Conservation (phyloP, 495 filamentous ascomycete genomes). For the Neurospora terricola region DNA sequence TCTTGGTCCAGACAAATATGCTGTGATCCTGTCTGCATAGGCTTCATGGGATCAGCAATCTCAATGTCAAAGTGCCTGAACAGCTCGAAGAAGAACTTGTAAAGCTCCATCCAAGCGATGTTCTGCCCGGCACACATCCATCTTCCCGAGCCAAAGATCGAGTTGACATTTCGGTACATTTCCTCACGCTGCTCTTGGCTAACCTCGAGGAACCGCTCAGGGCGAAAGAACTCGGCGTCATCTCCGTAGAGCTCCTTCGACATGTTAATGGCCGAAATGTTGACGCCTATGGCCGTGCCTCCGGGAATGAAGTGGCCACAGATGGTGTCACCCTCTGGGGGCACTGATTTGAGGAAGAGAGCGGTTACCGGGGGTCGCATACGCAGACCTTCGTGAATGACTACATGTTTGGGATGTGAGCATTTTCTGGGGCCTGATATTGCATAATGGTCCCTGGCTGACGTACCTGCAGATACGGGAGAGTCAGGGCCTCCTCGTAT, state of each 20-base stretch:
- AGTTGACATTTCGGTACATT: constrained; percentile 25
- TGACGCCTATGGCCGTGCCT: constrained; percentile 37
- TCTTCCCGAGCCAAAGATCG: constrained; percentile 25
- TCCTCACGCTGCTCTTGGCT: constrained; percentile 17
- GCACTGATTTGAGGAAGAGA: constrained; percentile 26
- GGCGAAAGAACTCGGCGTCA: constrained; percentile 35
- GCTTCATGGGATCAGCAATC: not conserved
- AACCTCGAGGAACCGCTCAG: constrained; percentile 43
- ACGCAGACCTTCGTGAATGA: constrained; percentile 38
- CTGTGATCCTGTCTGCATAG: not conserved
- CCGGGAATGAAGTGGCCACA: constrained; percentile 36
- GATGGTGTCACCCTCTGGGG: constrained; percentile 37
- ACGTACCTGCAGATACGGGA: constrained; percentile 30
- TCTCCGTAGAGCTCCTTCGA: constrained; percentile 23
- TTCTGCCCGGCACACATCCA: constrained; percentile 28
- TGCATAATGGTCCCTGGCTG: not conserved
- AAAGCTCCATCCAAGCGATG: constrained; percentile 33
- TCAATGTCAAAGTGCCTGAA: constrained; percentile 3
- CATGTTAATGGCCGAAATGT: constrained; percentile 18
- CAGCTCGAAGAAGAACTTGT: constrained; percentile 41
- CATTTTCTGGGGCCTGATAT: not conserved
- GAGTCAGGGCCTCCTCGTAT: constrained; percentile 25
- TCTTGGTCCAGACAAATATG: not conserved
- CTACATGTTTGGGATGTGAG: constrained; percentile 12
- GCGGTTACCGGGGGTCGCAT: constrained; percentile 25